Conservation (phyloP, 495 filamentous ascomycete species). For the Penicillium cosmopolitanum region DNA sequence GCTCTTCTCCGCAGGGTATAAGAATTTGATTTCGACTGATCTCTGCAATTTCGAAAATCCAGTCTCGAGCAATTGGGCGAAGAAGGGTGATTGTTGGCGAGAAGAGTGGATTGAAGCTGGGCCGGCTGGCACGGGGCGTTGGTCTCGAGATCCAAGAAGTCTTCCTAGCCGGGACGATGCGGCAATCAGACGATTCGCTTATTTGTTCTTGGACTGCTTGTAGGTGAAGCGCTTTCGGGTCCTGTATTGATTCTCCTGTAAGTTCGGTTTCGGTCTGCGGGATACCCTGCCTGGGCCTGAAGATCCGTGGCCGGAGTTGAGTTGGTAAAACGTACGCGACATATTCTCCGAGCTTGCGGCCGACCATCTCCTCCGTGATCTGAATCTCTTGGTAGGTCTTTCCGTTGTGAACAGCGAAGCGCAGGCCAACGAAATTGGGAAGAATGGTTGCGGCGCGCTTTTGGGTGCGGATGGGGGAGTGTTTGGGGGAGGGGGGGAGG, state of each 20-base stretch:
- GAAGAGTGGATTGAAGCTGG: not conserved
- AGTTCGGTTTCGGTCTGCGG: not conserved
- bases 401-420: slow-evolving; percentile 94
- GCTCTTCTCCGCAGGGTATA: slow-evolving; percentile 11
- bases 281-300: not conserved
- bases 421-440: slow-evolving; percentile 91
- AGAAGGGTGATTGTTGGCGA: slow-evolving; percentile 8
- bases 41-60: not conserved
- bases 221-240: slow-evolving; percentile 86
- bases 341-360: slow-evolving; percentile 96
- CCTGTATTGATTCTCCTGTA: slow-evolving; percentile 44
- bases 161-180: not conserved
- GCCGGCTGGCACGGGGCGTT: not conserved
- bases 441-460: slow-evolving; percentile 92
- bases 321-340: slow-evolving; percentile 65
- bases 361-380: slow-evolving; percentile 98
- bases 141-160: slow-evolving; percentile 12
- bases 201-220: slow-evolving; percentile 79
- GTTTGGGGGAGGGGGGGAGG: slow-evolving; percentile 57
- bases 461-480: slow-evolving; percentile 82
- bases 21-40: not conserved
- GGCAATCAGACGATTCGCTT: slow-evolving; percentile 24
- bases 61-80: not conserved
- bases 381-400: slow-evolving; percentile 87
- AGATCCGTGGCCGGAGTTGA: not conserved